These are phyloP conservation scores for Naegleria lovaniensis DNA, from an alignment of 208 protist species.

Conservation along the genomic window DNA sequence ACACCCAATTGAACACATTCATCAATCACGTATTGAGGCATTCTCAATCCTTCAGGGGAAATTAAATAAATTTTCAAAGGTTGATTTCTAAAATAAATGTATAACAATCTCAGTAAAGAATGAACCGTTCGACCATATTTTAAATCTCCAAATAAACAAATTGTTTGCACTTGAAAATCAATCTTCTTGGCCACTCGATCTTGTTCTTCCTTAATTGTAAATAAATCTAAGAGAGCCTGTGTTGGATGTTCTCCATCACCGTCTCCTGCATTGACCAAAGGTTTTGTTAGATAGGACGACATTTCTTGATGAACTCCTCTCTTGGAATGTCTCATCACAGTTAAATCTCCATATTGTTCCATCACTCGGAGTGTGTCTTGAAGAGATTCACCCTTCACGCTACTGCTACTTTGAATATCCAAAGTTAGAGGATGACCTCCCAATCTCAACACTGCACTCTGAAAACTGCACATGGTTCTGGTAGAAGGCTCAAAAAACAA, in stretches of 20 bases:
- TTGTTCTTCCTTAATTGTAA: conserved; percentile 88
- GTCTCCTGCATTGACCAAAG: conserved; percentile 93
- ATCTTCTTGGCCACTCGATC: conserved; percentile 40
- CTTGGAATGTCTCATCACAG: conserved; percentile 89
- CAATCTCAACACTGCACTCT: conserved; percentile 1
- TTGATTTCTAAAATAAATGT: conserved; percentile 61
- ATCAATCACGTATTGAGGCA: conserved; percentile 72
- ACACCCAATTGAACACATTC: conserved; percentile 48
- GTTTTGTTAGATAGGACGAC: conserved; percentile 51
- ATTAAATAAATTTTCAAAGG: conserved; percentile 74
- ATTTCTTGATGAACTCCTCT: conserved; percentile 67
- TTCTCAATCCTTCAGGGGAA: conserved; percentile 69
- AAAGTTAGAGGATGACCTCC: conserved; percentile 29
- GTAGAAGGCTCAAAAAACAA: conserved; percentile 24
- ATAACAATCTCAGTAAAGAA: conserved; percentile 81
- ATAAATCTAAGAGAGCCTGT: conserved; percentile 93
- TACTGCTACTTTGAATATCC: conserved; percentile 44
- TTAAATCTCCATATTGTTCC: conserved; percentile 81
- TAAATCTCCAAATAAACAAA: conserved; percentile 92
- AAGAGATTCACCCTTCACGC: conserved; percentile 73
- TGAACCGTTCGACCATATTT: conserved; percentile 94
- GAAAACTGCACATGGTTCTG: conserved; percentile 14
- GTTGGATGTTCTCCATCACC: conserved; percentile 94
- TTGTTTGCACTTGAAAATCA: conserved; percentile 69
- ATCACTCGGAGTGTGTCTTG: conserved; percentile 70